Evolutionary conservation across 495 filamentous ascomycete genomes (phyloP).

Genomic region (Talaromyces trachyspermus): DNA sequence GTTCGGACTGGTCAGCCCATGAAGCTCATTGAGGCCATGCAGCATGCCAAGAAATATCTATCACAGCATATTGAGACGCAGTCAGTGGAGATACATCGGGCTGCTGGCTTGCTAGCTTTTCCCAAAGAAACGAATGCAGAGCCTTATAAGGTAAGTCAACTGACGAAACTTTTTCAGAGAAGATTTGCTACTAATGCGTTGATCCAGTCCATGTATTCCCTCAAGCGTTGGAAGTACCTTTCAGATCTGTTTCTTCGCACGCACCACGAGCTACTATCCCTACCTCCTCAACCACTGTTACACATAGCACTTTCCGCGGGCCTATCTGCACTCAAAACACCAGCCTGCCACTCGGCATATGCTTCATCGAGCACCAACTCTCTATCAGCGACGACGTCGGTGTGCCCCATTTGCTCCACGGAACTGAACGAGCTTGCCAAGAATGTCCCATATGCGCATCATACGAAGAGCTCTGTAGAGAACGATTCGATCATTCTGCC

Average conservation of each 20-base stretch:
- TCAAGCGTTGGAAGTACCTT: slow-evolving; percentile 63
- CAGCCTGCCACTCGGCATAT: slow-evolving; percentile 74
- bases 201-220: slow-evolving; percentile 61
- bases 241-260: slow-evolving; percentile 79
- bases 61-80: slow-evolving; percentile 58
- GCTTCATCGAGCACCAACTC: slow-evolving; percentile 52
- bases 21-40: slow-evolving; percentile 67
- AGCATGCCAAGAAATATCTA: slow-evolving; percentile 75
- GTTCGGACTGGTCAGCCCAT: slow-evolving; percentile 52
- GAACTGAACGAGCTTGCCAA: slow-evolving; percentile 88
- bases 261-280: slow-evolving; percentile 77
- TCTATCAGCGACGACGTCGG: slow-evolving; percentile 50
- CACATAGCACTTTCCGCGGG: slow-evolving; percentile 88
- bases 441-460: slow-evolving; percentile 86
- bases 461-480: slow-evolving; percentile 87
- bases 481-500: slow-evolving; percentile 79
- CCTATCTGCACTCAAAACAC: slow-evolving; percentile 91
- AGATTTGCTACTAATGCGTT: slow-evolving; percentile 9
- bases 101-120: slow-evolving; percentile 74
- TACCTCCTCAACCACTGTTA: slow-evolving; percentile 77
- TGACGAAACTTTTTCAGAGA: background rate
- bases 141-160: slow-evolving; percentile 53
- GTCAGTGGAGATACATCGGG: slow-evolving; percentile 58
- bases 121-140: slow-evolving; percentile 51
- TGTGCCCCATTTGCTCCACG: slow-evolving; percentile 92